Evolutionary conservation across 495 filamentous ascomycete genomes (phyloP).

Genomic region (Astrocystis sublimbata): DNA sequence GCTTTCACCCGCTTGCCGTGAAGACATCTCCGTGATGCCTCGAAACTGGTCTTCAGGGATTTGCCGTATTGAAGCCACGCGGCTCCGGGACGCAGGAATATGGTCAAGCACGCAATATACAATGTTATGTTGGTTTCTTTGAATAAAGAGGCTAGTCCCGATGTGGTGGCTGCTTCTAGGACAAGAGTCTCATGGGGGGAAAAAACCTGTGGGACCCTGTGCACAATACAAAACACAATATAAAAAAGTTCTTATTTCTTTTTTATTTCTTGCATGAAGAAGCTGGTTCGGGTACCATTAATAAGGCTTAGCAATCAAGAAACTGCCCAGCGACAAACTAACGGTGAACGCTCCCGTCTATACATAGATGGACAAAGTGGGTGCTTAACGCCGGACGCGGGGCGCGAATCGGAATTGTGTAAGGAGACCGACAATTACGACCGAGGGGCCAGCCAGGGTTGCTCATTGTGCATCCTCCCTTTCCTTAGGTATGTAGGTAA

Average conservation of each 20-base stretch:
- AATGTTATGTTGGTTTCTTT: no score
- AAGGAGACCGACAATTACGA: neutral
- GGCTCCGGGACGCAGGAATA: neutral
- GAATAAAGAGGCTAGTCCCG: neutral
- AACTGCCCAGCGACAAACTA: no score
- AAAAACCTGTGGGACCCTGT: neutral
- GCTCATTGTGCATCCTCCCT: no score
- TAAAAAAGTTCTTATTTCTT: neutral
- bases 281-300: no score
- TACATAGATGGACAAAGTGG: no score
- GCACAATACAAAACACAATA: neutral
- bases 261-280: no score
- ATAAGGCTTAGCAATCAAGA: conserved; percentile 8
- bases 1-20: conserved; percentile 6
- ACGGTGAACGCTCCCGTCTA: no score
- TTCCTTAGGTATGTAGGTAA: no score
- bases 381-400: conserved; percentile 2
- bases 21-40: conserved; percentile 16
- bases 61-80: neutral
- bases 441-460: neutral
- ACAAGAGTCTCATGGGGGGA: neutral
- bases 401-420: conserved; percentile 1
- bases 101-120: neutral
- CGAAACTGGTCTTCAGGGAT: neutral
- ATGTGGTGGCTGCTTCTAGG: neutral